These are phyloP conservation scores for Alternaria solani DNA, from an alignment of 2,329 filamentous ascomycete genomes.

Conservation along the genomic window DNA sequence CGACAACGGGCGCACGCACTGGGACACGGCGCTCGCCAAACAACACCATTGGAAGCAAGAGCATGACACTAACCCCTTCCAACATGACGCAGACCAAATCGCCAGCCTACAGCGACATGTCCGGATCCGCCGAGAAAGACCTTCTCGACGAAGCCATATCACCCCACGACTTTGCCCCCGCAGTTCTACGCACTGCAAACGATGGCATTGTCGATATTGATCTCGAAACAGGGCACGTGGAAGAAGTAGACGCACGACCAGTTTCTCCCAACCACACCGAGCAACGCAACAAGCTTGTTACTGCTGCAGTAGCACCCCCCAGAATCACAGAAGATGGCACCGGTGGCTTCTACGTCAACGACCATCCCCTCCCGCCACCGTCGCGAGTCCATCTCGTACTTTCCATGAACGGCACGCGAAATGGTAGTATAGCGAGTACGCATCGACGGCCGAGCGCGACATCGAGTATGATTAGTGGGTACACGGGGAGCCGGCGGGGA, in stretches of 20 bases:
- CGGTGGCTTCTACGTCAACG: conserved; percentile 25
- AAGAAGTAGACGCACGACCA: conserved; percentile 5
- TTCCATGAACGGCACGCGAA: conserved; percentile 17
- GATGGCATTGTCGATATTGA: conserved; percentile 15
- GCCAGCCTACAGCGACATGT: conserved; percentile 16
- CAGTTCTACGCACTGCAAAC: conserved; percentile 3
- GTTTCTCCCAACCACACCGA: conserved; percentile 8
- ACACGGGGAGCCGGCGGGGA: background rate
- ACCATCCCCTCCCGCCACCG: conserved; percentile 22
- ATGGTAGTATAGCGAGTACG: conserved; percentile 19
- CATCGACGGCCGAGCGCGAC: conserved; percentile 15
- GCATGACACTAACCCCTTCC: conserved; percentile 24
- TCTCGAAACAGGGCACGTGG: conserved; percentile 16
- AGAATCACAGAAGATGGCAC: conserved; percentile 24
- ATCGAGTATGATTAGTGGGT: conserved; percentile 11
- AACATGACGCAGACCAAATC: conserved; percentile 4
- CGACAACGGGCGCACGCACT: conserved; percentile 10
- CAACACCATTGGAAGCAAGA: conserved; percentile 20
- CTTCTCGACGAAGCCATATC: conserved; percentile 17
- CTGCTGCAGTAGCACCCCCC: background rate
- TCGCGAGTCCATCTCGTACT: conserved; percentile 17
- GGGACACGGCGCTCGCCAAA: conserved; percentile 14
- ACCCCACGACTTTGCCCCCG: conserved; percentile 27
- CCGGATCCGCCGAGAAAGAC: conserved; percentile 20
- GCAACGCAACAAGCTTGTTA: conserved; percentile 4